phyloP scores from a whole-genome alignment of 2,329 filamentous ascomycete species.

The Coniochaeta prunicola region DNA sequence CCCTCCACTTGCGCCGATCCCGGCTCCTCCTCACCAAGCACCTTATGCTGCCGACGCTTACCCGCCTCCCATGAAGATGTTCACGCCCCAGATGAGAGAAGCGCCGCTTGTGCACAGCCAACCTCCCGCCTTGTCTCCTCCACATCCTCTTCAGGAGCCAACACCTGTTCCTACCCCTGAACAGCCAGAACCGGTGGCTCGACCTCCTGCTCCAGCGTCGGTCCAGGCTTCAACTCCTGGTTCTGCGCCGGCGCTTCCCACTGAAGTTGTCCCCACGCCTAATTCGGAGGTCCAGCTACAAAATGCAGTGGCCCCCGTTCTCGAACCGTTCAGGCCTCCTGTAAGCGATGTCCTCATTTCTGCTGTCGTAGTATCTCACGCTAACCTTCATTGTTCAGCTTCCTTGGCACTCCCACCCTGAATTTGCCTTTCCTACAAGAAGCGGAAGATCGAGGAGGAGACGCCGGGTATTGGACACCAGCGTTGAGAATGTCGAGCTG shows the following conservation, averaged over 20 bases:
- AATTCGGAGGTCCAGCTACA: constrained; percentile 12
- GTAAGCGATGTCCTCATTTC: constrained; percentile 30
- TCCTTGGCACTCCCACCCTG: constrained; percentile 49
- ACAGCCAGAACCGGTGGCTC: constrained; percentile 1
- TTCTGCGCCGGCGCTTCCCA: constrained; percentile 13
- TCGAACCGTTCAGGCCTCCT: constrained; percentile 36
- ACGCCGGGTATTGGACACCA: constrained; percentile 24
- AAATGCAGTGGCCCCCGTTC: constrained; percentile 4
- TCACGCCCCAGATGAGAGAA: constrained; percentile 31
- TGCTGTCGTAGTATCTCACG: neutral
- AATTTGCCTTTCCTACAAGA: constrained; percentile 41
- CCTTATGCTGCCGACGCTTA: constrained; percentile 27
- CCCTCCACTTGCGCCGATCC: constrained; percentile 32
- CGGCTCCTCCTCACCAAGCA: constrained; percentile 40
- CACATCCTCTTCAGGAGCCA: constrained; percentile 1
- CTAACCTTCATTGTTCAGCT: constrained; percentile 29
- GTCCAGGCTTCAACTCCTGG: constrained; percentile 2
- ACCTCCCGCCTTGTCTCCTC: neutral
- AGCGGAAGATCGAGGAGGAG: constrained; percentile 34
- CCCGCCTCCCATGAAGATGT: constrained; percentile 38
- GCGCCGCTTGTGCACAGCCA: neutral
- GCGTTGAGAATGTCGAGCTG: constrained; percentile 32
- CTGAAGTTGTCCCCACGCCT: constrained; percentile 15
- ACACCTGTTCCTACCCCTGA: neutral
- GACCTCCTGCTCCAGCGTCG: constrained; percentile 8